Base-by-base conservation (phyloP, 345 rosid genomes). In the Salix suchowensis region DNA sequence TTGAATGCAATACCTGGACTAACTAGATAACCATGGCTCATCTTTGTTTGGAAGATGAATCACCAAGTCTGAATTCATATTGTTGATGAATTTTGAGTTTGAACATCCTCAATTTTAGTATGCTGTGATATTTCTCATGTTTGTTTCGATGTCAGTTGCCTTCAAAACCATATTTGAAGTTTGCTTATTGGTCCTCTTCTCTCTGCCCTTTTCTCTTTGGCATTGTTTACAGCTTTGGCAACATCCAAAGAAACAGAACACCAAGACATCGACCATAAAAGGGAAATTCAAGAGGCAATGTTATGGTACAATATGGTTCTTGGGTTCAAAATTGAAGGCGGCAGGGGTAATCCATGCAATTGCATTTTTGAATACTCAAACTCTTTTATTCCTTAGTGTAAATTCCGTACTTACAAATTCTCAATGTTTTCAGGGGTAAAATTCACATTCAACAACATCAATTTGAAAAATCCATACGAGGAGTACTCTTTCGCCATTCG, bases 251-350 rank as follows among this genome's bases (percentile, higher is more conserved):
- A 85, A 46, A 87, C 81, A 76, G 86, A 36, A 72, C 82, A 80
- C 64, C 82, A 85, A 77, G 85, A 77, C 75, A 77, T 76, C 28
- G 86, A 84, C 81, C 68, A 68, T 23, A 84, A 82, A 75, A 85
- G 76, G 78, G 90, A 88, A 68, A 87, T 88, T 69, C 77, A 87
- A 61, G 90, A 86, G 83, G 97, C 94, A 66, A 80, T 93, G 46
- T 81, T 85, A 66, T 96, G 99, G 99, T 96, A 93, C 83, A 91
- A 89, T 78, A 80, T 77, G 78, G 84, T 86, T 86, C 93, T 96
- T 14, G 92, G 99, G 80, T 85, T 96, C 77, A 88, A 81, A 40
- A 82, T 93, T 78, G 95, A 93, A 84, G 97, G 93, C 16, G 97
- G 99, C 71, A 86, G 76, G 81, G 99, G 99, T 93, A 91, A 83